Evolutionary conservation across 495 filamentous ascomycete genomes (phyloP).

Genomic region (Astrocystis sublimbata): DNA sequence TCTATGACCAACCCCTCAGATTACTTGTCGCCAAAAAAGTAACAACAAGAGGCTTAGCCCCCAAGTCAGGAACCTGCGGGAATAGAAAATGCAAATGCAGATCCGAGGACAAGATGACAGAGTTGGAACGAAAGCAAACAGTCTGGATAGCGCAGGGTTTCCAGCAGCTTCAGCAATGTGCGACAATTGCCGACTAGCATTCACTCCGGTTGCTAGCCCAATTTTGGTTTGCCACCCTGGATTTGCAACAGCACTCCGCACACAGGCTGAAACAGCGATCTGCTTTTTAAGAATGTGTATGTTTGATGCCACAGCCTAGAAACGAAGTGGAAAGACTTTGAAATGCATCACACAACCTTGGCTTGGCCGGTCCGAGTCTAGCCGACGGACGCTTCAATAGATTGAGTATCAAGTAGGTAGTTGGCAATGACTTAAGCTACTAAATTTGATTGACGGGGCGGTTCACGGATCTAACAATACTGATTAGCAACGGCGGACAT

Average conservation of each 20-base stretch:
- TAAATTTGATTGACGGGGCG: not conserved
- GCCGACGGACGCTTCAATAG: too few species aligned
- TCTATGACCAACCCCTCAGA: too few species aligned
- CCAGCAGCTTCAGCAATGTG: not conserved
- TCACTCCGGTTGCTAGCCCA: not conserved
- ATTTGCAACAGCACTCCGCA: not conserved
- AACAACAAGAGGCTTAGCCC: too few species aligned
- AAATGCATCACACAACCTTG: not conserved
- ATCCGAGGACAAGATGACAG: too few species aligned
- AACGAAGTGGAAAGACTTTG: not conserved
- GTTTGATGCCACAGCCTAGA: not conserved
- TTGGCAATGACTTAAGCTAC: too few species aligned
- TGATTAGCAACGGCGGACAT: not conserved
- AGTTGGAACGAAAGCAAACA: too few species aligned
- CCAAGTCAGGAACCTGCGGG: too few species aligned
- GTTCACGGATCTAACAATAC: not conserved
- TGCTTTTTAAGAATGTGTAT: too few species aligned
- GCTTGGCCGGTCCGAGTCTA: too few species aligned
- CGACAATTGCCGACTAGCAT: not conserved
- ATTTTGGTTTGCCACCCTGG: not conserved
- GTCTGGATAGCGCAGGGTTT: not conserved
- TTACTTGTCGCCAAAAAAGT: too few species aligned
- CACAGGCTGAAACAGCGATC: not conserved
- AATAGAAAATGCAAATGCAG: too few species aligned
- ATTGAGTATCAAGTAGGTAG: too few species aligned